A percentile compares a stretch with the other conserved stretches of the same genome.
Evolutionary conservation across 2,329 filamentous ascomycete genomes (phyloP).

Genomic region (Xylariales sp.): DNA sequence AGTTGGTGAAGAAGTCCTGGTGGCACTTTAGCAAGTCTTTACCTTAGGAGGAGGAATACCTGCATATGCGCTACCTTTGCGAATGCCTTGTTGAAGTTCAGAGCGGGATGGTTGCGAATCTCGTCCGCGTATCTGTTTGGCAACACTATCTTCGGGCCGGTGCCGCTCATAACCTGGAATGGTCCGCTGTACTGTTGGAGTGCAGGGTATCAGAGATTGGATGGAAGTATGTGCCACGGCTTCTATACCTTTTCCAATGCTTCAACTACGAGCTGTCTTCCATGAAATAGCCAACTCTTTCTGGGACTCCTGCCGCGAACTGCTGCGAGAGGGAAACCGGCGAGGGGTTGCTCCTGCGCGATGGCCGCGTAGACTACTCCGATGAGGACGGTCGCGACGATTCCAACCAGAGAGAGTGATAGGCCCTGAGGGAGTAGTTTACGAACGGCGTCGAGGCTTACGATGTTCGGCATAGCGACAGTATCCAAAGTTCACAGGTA

Average conservation of each 20-base stretch:
- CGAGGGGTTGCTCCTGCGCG: conserved; percentile 19
- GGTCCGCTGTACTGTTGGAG: conserved; percentile 22
- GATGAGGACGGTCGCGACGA: conserved; percentile 21
- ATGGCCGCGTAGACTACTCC: conserved; percentile 23
- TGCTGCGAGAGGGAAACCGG: conserved; percentile 23
- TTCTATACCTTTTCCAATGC: conserved; percentile 20
- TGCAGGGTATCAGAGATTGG: conserved; percentile 14
- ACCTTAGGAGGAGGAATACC: neutral
- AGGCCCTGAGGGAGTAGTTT: conserved; percentile 22
- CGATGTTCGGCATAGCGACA: conserved; percentile 5
- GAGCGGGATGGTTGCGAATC: conserved; percentile 27
- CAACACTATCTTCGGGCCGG: conserved; percentile 27
- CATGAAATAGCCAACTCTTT: conserved; percentile 24
- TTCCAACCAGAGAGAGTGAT: conserved; percentile 22
- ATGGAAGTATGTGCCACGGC: neutral
- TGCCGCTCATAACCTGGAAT: conserved; percentile 28
- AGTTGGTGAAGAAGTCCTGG: conserved; percentile 30
- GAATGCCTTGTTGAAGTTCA: conserved; percentile 30
- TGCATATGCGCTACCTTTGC: conserved; percentile 20
- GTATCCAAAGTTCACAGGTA: too few species aligned
- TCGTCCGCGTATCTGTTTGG: conserved; percentile 30
- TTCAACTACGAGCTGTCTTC: conserved; percentile 19
- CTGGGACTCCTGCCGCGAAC: conserved; percentile 22
- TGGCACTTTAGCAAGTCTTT: neutral
- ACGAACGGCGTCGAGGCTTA: conserved; percentile 9